Base-by-base conservation (phyloP, 176 grass and related monocot species). In the Hordeum marinum region DNA sequence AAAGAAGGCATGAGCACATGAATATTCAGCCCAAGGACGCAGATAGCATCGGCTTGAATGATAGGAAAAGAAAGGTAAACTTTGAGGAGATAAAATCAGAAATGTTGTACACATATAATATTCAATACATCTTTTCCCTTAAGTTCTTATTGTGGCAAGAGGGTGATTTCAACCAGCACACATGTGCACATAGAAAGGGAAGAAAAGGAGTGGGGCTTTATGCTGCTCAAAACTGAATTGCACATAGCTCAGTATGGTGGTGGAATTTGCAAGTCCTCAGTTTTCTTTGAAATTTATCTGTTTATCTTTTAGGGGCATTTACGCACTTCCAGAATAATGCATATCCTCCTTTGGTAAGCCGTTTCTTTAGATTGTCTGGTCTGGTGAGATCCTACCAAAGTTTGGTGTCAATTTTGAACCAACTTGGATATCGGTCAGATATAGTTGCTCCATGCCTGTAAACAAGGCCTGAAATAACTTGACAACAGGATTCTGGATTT, bases 41-140 rank as follows among this genome's bases (percentile, higher is more conserved):
- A 35, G 77, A 90, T 94, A 89, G 86, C 62, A 72, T 89, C 37
- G 55, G 26, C 83, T 90, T 85, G 90, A 90, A 80, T 63, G 78
- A 83, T 92, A 85, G 85, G 81, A 86, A 90, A 87, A 89, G 80
- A 92, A 97, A 97, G 94, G 92, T 94, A 97, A 91, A 89, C 77
- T 82, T 90, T 90, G 81, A 89, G 88, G 75, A 87, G 88, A 57
- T 77, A 91, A 89, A 89, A 75, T 73, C 60, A 80, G 76, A 10
- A 88, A 65, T 68, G 69, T 77, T 94, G 83, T 92, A 87, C 57
- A 78, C 18, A 41, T 13, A 82, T 68, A 31, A 29, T 23, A 54
- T 69, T 87, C n/a, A 80, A 87, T 88, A 72, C 12, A 88, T 71
- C 12, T 84, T 71, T 36, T 31, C n/a, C 35, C 7, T 78, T 69